Evolutionary conservation across 2,329 filamentous ascomycete genomes (phyloP).

Genomic region (Zarea fungicola): DNA sequence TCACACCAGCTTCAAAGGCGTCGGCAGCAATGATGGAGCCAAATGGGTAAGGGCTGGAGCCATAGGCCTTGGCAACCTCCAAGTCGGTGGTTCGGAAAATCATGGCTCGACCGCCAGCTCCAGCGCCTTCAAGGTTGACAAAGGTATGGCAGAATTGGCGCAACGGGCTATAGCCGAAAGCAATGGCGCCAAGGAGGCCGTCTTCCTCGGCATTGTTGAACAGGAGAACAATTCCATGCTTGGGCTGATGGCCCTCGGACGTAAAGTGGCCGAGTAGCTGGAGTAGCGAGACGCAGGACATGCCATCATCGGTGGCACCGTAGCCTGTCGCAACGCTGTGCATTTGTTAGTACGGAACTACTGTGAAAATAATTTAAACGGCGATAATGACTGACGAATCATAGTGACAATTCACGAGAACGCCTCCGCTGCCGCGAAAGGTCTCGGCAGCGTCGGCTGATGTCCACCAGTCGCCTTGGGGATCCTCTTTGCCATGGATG

Average conservation of each 20-base stretch:
- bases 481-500: slow-evolving; percentile 74
- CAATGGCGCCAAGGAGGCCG: slow-evolving; percentile 78
- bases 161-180: slow-evolving; percentile 78
- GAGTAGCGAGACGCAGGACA: slow-evolving; percentile 80
- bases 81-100: slow-evolving; percentile 85
- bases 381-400: slow-evolving; percentile 54
- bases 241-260: slow-evolving; percentile 62
- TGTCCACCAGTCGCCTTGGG: slow-evolving; percentile 69
- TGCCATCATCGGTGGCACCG: slow-evolving; percentile 90
- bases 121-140: slow-evolving; percentile 90
- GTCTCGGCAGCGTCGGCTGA: slow-evolving; percentile 33
- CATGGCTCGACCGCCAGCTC: slow-evolving; percentile 81
- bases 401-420: slow-evolving; percentile 92
- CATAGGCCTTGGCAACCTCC: slow-evolving; percentile 77
- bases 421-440: slow-evolving; percentile 62
- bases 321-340: slow-evolving; percentile 82
- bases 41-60: slow-evolving; percentile 67
- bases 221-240: slow-evolving; percentile 73
- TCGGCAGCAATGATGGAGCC: slow-evolving; percentile 78
- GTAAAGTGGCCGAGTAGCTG: slow-evolving; percentile 88
- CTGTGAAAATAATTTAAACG: no score
- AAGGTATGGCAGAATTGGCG: slow-evolving; percentile 80
- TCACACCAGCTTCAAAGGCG: slow-evolving; percentile 72
- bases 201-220: slow-evolving; percentile 98
- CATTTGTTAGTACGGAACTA: slow-evolving; percentile 11